Evolutionary conservation across 139 green algal species (phyloP), one percentile per base, ranked within the genome.

Genomic region (Chlorella vulgaris): DNA sequence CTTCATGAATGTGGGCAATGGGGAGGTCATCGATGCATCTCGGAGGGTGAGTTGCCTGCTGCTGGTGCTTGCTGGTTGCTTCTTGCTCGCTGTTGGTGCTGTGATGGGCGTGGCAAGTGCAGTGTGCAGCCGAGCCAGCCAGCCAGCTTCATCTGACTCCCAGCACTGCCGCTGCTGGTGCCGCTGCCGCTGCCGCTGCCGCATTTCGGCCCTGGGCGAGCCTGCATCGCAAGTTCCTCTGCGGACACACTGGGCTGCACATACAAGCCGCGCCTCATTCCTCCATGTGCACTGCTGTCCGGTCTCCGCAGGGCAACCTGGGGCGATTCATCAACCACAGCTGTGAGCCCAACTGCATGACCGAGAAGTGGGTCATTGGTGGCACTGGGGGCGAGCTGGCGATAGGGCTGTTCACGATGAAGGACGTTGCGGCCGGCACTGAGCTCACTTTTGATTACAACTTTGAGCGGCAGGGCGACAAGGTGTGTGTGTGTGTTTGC

Each of bases 361-460:
- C 96, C 28, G 96, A 99, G 81, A 99, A 99, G 92, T 99, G 96
- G 15, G 47, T 15, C 10, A 58, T 58, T 10, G 15, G 47, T 15
- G 15, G 47, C n/a, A n/a, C n/a, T n/a, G n/a, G n/a, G 22, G 96
- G 96, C 29, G 96, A 99, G 91, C 90, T 99, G 78, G 91, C 94
- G 66, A 98, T 99, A 78, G 96, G 97, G 33, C 86, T 99, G 53
- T 99, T 98, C 76, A 86, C 92, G 1, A 53, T 90, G 21, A 84
- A 70, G 35, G 90, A 94, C 88, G 90, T 98, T 13, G 33, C 74
- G 0, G 83, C 87, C 21, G 91, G 92, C 26, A 86, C 91, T 36
- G 97, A 99, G 93, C 88, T 99, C 19, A 98, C 97, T 2, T 99
- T 99, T 78, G 96, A 99, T 87, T 99, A 99, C 90, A 98, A 99